phyloP scores from a whole-genome alignment of 2,329 filamentous ascomycete genomes.

The Pseudogymnoascus sp. region DNA sequence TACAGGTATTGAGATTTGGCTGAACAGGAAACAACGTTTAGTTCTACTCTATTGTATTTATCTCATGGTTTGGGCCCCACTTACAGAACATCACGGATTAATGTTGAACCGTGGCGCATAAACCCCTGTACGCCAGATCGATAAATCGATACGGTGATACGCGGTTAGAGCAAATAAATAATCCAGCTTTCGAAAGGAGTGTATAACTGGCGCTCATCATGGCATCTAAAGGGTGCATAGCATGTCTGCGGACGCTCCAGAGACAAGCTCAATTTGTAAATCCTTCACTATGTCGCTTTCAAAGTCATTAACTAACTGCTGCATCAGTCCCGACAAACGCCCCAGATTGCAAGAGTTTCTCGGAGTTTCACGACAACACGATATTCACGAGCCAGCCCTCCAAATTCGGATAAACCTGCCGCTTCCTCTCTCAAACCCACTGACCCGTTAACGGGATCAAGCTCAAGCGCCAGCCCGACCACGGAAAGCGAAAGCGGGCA shows the following conservation, averaged over 20 bases:
- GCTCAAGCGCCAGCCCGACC: not conserved
- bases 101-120: not conserved
- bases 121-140: not conserved
- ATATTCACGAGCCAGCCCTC: constrained; percentile 22
- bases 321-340: constrained; percentile 12
- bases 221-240: constrained; percentile 17
- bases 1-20: not conserved
- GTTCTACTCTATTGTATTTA: not conserved
- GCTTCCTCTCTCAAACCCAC: constrained; percentile 19
- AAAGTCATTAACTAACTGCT: constrained; percentile 11
- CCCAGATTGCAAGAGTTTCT: constrained; percentile 7
- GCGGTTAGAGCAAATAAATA: constrained; percentile 6
- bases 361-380: constrained; percentile 21
- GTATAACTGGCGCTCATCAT: not conserved
- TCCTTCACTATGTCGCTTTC: not conserved
- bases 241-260: constrained; percentile 25
- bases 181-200: not conserved
- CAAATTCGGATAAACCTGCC: constrained; percentile 17
- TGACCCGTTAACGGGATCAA: constrained; percentile 11
- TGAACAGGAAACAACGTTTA: not conserved
- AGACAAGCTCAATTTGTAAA: constrained; percentile 17
- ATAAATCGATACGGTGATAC: not conserved
- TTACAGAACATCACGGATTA: not conserved
- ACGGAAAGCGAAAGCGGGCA: constrained; percentile 14
- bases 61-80: not conserved